A percentile compares a stretch with the other conserved stretches of the same genome.
These are phyloP conservation scores for Gymnopus androsaceus DNA, from an alignment of 1,284 basidiomycete species.

Conservation along the genomic window DNA sequence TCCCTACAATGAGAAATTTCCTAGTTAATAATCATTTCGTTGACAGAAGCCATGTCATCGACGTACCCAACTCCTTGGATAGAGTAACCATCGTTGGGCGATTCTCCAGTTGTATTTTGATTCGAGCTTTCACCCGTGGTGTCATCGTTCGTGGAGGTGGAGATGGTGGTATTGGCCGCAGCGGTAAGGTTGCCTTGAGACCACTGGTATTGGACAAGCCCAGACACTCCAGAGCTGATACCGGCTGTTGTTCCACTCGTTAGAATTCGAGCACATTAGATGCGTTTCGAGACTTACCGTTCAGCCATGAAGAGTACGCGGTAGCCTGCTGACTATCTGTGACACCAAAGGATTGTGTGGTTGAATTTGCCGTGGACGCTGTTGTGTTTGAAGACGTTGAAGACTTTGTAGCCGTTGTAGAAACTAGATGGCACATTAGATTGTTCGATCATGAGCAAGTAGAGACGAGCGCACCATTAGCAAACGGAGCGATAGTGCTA, in stretches of 20 bases:
- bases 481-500: slow-evolving; percentile 43
- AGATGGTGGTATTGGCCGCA: slow-evolving; percentile 42
- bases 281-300: slow-evolving; percentile 36
- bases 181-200: slow-evolving; percentile 50
- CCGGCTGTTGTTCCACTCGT: slow-evolving; percentile 35
- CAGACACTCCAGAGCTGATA: slow-evolving; percentile 44
- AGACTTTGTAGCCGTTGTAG: too few species aligned
- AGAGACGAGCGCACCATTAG: slow-evolving; percentile 1
- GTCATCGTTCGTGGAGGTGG: slow-evolving; percentile 35
- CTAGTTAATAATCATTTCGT: slow-evolving; percentile 21
- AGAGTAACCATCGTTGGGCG: slow-evolving; percentile 68
- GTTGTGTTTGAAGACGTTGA: too few species aligned
- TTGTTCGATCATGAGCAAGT: too few species aligned
- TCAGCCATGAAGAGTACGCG: slow-evolving; percentile 56
- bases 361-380: not conserved
- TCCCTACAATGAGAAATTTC: not conserved
- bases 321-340: slow-evolving; percentile 51
- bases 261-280: slow-evolving; percentile 10
- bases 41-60: not conserved
- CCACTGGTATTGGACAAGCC: slow-evolving; percentile 67
- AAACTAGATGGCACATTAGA: too few species aligned
- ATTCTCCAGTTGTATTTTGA: slow-evolving; percentile 40
- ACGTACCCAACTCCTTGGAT: slow-evolving; percentile 40
- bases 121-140: slow-evolving; percentile 35
- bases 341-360: slow-evolving; percentile 42